Base-by-base conservation (phyloP, 2,329 filamentous ascomycete species). In the Alternaria atra region DNA sequence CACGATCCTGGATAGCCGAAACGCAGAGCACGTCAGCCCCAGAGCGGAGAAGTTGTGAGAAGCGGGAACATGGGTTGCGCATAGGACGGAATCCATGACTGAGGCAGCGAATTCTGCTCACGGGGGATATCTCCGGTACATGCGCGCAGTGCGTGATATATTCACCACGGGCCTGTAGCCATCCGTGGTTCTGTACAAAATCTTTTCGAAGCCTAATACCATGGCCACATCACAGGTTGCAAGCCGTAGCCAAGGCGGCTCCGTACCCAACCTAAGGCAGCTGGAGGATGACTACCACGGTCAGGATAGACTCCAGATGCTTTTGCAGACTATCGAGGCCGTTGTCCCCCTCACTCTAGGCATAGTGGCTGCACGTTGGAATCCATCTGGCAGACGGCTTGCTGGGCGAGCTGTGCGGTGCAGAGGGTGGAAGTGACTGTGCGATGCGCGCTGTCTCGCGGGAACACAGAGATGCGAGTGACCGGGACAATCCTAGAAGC, bases 21-120 rank as follows among this genome's bases (percentile, higher is more conserved):
- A 73, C 70, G 55, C 54, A 63, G 61, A 67, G 72, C 74, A 73
- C 69, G 70, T 75, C 72, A 69, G 66, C 68, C 65, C 63, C 68
- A 67, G 63, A 65, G 64, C 64, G 66, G 64, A 68, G 65, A 64
- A 58, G 53, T 55, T 52, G 60, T 55, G 34, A 56, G 47, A 54
- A 47, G 56, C 61, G 56, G 58, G 61, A 62, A 60, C 73, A 71
- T 64, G 72, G 71, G 67, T 69, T 29, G 53, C 61, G 63, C 52
- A 52, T 61, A 65, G 58, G 54, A 60, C 67, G 68, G 62, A 59
- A 61, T 60, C 51, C 53, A 47, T 52, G 44, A 60, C 59, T 40
- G 44, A 59, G 64, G 62, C 69, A 68, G 63, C 69, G 56, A 66
- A 65, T 70, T 65, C 55, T 44, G 55, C 53, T 32, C 35, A 30